Conservation (phyloP, 2,329 filamentous ascomycete genomes). For the Proliferodiscus dingleyae region DNA sequence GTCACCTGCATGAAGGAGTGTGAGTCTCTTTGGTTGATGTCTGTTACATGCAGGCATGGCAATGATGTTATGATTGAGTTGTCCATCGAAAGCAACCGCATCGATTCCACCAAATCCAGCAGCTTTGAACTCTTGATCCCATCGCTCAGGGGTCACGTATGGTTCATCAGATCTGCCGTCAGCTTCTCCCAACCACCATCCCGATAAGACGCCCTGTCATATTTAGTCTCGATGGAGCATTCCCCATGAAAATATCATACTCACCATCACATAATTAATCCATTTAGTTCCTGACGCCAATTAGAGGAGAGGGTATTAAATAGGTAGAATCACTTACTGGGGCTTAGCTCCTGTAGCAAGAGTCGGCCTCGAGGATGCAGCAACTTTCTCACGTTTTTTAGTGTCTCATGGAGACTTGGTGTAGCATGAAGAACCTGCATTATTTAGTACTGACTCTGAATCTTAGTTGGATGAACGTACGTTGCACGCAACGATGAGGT, state of each 20-base stretch:
- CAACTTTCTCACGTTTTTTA: slow-evolving; percentile 15
- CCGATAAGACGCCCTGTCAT: slow-evolving; percentile 21
- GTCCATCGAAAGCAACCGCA: slow-evolving; percentile 15
- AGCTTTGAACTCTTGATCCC: slow-evolving; percentile 25
- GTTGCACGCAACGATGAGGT: slow-evolving; percentile 26
- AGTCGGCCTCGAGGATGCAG: slow-evolving; percentile 16
- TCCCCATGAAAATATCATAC: background rate
- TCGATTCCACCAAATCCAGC: slow-evolving; percentile 34
- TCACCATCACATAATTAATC: background rate
- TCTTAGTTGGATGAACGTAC: slow-evolving; percentile 1
- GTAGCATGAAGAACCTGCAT: slow-evolving; percentile 21
- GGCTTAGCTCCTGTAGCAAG: slow-evolving; percentile 12
- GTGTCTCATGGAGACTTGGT: slow-evolving; percentile 10
- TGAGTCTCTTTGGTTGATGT: slow-evolving; percentile 2
- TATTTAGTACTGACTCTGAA: too few relatives aligned
- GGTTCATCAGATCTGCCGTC: slow-evolving; percentile 26
- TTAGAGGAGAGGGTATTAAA: too few relatives aligned
- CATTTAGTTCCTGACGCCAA: too few relatives aligned
- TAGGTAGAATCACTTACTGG: background rate
- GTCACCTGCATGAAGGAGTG: background rate
- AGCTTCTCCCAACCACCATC: slow-evolving; percentile 31
- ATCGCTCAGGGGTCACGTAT: slow-evolving; percentile 23
- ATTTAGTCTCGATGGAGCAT: background rate
- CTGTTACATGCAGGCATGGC: background rate
- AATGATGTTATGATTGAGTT: slow-evolving; percentile 11